Conservation (phyloP, 495 filamentous ascomycete species). For the Glonium stellatum region DNA sequence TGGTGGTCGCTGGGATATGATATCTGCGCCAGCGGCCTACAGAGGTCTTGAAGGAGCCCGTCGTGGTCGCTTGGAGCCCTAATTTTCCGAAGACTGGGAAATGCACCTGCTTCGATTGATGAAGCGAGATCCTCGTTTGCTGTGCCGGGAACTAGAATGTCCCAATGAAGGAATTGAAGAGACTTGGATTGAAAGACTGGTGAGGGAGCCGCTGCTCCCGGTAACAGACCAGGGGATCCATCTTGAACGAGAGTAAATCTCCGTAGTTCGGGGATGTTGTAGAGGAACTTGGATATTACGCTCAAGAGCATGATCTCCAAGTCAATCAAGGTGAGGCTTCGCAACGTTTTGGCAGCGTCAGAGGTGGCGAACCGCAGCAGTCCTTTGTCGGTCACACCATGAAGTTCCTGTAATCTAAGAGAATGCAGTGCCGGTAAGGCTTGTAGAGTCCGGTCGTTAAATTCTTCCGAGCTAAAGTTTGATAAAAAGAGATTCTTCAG, state of each 20-base stretch:
- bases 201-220: conserved; percentile 51
- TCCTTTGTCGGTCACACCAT: conserved; percentile 70
- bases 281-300: conserved; percentile 74
- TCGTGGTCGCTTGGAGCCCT: conserved; percentile 45
- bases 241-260: conserved; percentile 67
- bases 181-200: conserved; percentile 63
- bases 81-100: conserved; percentile 61
- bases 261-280: conserved; percentile 54
- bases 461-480: conserved; percentile 61
- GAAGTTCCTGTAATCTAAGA: conserved; percentile 66
- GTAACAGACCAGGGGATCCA: conserved; percentile 46
- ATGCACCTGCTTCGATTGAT: conserved; percentile 61
- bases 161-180: conserved; percentile 73
- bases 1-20: neutral
- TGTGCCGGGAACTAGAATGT: conserved; percentile 51
- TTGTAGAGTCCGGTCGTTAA: conserved; percentile 63
- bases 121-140: conserved; percentile 68
- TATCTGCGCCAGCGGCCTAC: conserved; percentile 25
- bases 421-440: conserved; percentile 65
- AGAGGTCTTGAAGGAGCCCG: conserved; percentile 31
- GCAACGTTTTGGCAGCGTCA: conserved; percentile 11
- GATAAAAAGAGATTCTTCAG: conserved; percentile 70
- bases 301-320: conserved; percentile 79
- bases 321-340: conserved; percentile 55
- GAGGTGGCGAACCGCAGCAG: conserved; percentile 59